Evolutionary conservation across 352 stramenopile species (phyloP).

Genomic region (Globisporangium cylindrosporum): DNA sequence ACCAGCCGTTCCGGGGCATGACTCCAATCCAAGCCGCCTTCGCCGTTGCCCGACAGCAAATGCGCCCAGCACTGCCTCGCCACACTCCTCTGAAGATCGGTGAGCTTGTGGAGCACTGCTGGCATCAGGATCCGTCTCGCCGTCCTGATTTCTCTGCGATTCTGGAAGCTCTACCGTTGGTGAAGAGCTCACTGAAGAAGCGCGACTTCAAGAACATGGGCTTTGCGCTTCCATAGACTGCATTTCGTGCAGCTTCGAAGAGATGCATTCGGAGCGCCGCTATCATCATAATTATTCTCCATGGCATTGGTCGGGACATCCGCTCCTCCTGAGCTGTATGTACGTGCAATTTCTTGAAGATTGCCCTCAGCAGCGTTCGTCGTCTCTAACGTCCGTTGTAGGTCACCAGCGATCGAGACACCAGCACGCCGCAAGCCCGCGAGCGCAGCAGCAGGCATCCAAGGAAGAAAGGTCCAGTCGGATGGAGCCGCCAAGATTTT

Average conservation of each 20-base stretch:
- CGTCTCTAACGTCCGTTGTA: neutral
- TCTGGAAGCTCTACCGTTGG: slow-evolving; percentile 72
- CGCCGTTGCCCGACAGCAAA: slow-evolving; percentile 78
- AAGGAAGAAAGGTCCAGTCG: neutral
- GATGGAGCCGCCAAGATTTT: slow-evolving; percentile 1
- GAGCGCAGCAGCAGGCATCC: neutral
- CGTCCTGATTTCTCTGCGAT: slow-evolving; percentile 76
- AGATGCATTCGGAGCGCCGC: neutral
- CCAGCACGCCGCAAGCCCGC: neutral
- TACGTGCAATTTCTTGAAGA: neutral
- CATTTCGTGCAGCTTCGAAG: slow-evolving; percentile 10
- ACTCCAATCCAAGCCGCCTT: slow-evolving; percentile 87
- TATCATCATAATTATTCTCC: slow-evolving; percentile 18
- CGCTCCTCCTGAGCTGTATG: slow-evolving; percentile 3
- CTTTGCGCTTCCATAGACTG: slow-evolving; percentile 42
- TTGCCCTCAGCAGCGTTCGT: neutral
- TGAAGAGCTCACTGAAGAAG: slow-evolving; percentile 81
- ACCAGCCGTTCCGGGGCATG: slow-evolving; percentile 81
- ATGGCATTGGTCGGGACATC: slow-evolving; percentile 3
- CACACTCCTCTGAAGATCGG: slow-evolving; percentile 82
- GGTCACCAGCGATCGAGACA: neutral
- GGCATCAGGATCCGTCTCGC: slow-evolving; percentile 74
- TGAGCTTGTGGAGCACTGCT: slow-evolving; percentile 81
- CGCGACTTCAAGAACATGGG: slow-evolving; percentile 85
- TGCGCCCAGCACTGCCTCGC: slow-evolving; percentile 80